Evolutionary conservation across 306 rosid species (phyloP).

Genomic region (Rubus idaeus): DNA sequence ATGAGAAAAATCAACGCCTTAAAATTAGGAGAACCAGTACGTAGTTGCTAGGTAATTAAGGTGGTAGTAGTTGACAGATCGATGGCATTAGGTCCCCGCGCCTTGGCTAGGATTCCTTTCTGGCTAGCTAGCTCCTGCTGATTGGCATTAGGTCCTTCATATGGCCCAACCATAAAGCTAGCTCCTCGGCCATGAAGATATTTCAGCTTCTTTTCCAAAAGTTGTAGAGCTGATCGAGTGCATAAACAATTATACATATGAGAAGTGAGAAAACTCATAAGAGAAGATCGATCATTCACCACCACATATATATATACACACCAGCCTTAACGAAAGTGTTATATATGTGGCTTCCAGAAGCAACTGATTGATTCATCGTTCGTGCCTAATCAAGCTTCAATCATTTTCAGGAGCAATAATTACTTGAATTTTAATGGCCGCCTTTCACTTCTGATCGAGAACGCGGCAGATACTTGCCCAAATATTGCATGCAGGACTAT

Average conservation of each 20-base stretch:
- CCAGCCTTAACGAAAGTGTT: background rate
- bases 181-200: background rate
- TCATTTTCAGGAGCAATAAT: slow-evolving; percentile 27
- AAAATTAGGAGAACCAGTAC: background rate
- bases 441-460: background rate
- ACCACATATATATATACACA: background rate
- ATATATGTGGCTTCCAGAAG: slow-evolving; percentile 20
- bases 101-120: slow-evolving; percentile 3
- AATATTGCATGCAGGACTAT: background rate
- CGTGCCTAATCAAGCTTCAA: slow-evolving; percentile 7
- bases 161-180: slow-evolving; percentile 13
- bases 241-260: background rate
- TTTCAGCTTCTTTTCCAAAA: slow-evolving; percentile 3
- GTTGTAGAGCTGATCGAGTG: background rate
- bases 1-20: slow-evolving; percentile 6
- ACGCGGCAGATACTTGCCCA: background rate
- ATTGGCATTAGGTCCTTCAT: background rate
- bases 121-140: background rate
- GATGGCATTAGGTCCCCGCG: slow-evolving; percentile 6
- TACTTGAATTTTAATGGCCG: slow-evolving; percentile 15
- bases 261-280: background rate
- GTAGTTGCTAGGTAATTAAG: background rate
- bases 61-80: slow-evolving; percentile 3
- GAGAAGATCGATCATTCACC: slow-evolving; percentile 11
- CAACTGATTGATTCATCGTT: background rate